Evolutionary conservation across 2,329 filamentous ascomycete species (phyloP).

Genomic region (Didymella exigua): DNA sequence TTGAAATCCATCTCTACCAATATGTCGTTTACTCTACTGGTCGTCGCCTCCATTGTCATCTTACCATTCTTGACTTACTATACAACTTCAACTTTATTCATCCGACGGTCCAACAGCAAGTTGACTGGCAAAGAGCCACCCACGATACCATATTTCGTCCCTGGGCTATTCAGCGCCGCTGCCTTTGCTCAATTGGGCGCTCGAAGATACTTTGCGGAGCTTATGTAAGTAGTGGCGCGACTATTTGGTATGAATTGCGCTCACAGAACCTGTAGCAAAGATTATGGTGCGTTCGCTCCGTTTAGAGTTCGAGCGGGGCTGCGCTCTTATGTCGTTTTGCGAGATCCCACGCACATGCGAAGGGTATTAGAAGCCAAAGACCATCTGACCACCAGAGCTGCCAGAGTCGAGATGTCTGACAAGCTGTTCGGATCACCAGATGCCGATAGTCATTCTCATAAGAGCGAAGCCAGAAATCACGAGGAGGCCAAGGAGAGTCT

Average conservation of each 20-base stretch:
- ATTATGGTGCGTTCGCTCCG: conserved; percentile 30
- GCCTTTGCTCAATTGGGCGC: conserved; percentile 27
- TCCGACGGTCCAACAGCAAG: conserved; percentile 21
- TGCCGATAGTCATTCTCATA: conserved; percentile 11
- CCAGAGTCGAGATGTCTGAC: conserved; percentile 14
- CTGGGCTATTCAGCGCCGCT: conserved; percentile 29
- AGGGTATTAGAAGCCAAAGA: conserved; percentile 22
- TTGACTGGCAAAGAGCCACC: conserved; percentile 24
- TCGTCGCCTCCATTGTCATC: conserved; percentile 9
- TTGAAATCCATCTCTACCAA: neutral
- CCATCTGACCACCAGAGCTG: conserved; percentile 6
- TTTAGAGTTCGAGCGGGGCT: conserved; percentile 32
- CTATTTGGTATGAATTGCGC: neutral
- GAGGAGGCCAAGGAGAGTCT: neutral
- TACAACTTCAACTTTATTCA: conserved; percentile 27
- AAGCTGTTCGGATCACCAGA: conserved; percentile 24
- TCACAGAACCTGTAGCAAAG: conserved; percentile 24
- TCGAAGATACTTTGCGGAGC: conserved; percentile 31
- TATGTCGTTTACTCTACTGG: conserved; percentile 1
- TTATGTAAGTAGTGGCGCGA: conserved; percentile 23
- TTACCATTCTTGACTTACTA: conserved; percentile 33
- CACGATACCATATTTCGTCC: conserved; percentile 31
- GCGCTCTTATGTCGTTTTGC: conserved; percentile 27
- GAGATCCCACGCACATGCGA: conserved; percentile 29
- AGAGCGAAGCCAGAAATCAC: neutral